These are phyloP conservation scores for Talaromyces sp. DNA, from an alignment of 2,329 filamentous ascomycete species.

Conservation along the genomic window DNA sequence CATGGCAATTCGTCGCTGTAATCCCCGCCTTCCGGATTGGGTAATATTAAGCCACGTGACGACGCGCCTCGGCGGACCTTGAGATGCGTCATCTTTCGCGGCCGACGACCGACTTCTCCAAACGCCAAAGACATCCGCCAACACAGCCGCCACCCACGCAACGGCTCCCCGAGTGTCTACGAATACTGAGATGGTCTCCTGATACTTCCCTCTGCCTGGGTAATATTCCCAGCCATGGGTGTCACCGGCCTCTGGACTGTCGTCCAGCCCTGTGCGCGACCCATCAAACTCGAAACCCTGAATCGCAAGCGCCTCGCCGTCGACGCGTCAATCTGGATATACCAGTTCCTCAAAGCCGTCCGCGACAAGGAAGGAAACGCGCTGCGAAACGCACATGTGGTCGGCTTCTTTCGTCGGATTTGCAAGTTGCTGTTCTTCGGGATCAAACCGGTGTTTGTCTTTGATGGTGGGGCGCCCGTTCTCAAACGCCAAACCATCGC, in stretches of 20 bases:
- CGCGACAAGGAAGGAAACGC: constrained; percentile 98
- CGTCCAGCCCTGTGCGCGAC: constrained; percentile 87
- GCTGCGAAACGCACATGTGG: constrained; percentile 88
- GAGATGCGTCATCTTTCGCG: constrained; percentile 5
- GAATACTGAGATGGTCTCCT: neutral
- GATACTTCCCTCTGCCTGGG: neutral
- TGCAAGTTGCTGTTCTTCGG: constrained; percentile 97
- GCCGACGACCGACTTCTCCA: neutral
- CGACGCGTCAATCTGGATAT: constrained; percentile 99
- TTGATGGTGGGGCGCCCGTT: constrained; percentile 88
- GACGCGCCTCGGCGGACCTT: constrained; percentile 4
- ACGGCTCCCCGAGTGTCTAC: neutral
- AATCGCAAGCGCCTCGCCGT: constrained; percentile 95
- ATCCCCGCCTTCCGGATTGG: neutral
- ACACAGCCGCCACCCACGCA: neutral
- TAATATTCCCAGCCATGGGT: constrained; percentile 61
- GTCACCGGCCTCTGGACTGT: constrained; percentile 98
- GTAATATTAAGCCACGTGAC: constrained; percentile 8
- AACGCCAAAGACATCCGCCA: neutral
- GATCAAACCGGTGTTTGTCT: constrained; percentile 94
- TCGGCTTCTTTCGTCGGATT: constrained; percentile 96
- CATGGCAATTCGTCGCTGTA: neutral
- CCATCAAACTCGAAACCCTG: constrained; percentile 91
- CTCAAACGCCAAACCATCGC: constrained; percentile 90
- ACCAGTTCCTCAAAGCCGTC: constrained; percentile 98